Conservation (phyloP, 805 yeast genomes). For the Barnettozyma siamensis region DNA sequence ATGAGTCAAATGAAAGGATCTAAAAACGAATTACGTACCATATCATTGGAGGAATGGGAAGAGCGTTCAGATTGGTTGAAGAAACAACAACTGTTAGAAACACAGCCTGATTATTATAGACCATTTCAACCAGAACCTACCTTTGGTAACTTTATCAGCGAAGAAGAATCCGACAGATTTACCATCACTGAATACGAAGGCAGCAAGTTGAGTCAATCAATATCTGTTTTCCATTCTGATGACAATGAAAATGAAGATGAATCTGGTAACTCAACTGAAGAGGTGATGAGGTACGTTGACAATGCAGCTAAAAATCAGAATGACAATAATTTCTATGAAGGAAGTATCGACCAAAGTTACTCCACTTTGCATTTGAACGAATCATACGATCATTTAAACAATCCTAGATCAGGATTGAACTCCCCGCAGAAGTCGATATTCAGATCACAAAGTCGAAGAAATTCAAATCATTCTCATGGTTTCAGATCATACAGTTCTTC, state of each 20-base stretch:
- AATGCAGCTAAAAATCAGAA: conserved; percentile 9
- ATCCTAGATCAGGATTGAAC: conserved; percentile 10
- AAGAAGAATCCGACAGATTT: conserved; percentile 2
- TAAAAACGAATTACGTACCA: conserved; percentile 13
- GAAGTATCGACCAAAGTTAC: conserved; percentile 17
- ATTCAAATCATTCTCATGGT: conserved; percentile 14
- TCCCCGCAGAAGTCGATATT: conserved; percentile 26
- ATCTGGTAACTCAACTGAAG: conserved; percentile 18
- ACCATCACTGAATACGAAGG: neutral
- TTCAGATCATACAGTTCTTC: conserved; percentile 12
- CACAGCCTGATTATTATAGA: neutral
- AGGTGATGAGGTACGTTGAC: conserved; percentile 19
- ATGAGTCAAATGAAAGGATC: conserved; percentile 1
- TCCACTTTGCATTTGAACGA: conserved; percentile 16
- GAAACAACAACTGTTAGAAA: conserved; percentile 1
- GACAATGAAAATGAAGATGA: neutral
- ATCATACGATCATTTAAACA: conserved; percentile 5
- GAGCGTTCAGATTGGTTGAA: conserved; percentile 11
- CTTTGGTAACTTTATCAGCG: neutral
- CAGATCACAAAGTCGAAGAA: conserved; percentile 14
- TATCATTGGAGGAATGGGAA: conserved; percentile 21
- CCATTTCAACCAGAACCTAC: conserved; percentile 1
- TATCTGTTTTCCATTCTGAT: neutral
- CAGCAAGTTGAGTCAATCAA: neutral
- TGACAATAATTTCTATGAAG: conserved; percentile 10